Evolutionary conservation across 2,329 filamentous ascomycete species (phyloP).

Genomic region (Trichoderma harzianum): DNA sequence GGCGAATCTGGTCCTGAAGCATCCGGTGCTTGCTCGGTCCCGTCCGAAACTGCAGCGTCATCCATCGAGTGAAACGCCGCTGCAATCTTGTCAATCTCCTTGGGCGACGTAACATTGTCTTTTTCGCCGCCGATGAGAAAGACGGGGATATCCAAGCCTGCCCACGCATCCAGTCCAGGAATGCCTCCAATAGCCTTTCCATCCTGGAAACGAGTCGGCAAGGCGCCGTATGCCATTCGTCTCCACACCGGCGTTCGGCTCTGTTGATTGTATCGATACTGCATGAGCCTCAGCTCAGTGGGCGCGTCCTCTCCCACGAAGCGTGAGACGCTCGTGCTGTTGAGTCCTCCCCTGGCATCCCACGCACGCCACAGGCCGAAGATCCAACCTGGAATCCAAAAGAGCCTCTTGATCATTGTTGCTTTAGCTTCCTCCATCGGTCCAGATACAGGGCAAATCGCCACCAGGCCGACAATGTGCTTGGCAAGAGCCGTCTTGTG

Average conservation of each 20-base stretch:
- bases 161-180: slow-evolving; percentile 69
- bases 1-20: slow-evolving; percentile 44
- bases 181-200: slow-evolving; percentile 59
- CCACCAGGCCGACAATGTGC: slow-evolving; percentile 71
- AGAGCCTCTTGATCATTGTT: slow-evolving; percentile 50
- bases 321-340: slow-evolving; percentile 74
- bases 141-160: slow-evolving; percentile 66
- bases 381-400: slow-evolving; percentile 66
- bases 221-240: slow-evolving; percentile 70
- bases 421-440: slow-evolving; percentile 51
- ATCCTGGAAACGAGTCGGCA: slow-evolving; percentile 55
- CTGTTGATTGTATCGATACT: slow-evolving; percentile 75
- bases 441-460: slow-evolving; percentile 72
- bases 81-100: slow-evolving; percentile 66
- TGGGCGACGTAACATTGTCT: slow-evolving; percentile 72
- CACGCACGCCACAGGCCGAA: slow-evolving; percentile 75
- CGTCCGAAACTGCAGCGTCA: slow-evolving; percentile 21
- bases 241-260: slow-evolving; percentile 80
- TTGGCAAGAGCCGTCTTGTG: slow-evolving; percentile 52
- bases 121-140: slow-evolving; percentile 74
- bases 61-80: slow-evolving; percentile 31
- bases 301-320: slow-evolving; percentile 70
- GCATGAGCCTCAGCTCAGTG: slow-evolving; percentile 61
- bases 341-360: slow-evolving; percentile 73
- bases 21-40: slow-evolving; percentile 28